These are phyloP conservation scores for Globisporangium apiculatum DNA, from an alignment of 352 stramenopile genomes.

Conservation along the genomic window DNA sequence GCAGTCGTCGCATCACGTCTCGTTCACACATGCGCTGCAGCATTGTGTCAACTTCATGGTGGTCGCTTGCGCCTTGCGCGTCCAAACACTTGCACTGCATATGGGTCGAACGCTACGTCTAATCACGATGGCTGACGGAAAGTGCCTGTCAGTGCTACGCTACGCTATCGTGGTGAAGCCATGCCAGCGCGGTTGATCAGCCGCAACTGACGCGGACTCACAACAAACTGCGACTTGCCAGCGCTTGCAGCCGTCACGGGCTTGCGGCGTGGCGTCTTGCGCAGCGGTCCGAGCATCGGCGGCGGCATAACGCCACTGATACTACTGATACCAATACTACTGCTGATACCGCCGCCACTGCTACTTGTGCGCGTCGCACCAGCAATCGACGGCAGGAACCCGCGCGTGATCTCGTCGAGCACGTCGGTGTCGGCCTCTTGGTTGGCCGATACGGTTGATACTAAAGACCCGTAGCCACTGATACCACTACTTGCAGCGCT, in stretches of 20 bases:
- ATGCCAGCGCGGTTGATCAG: constrained; percentile 16
- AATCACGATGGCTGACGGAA: too few relatives aligned
- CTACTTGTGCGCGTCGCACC: background rate
- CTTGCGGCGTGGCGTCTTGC: constrained; percentile 45
- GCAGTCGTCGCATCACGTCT: too few relatives aligned
- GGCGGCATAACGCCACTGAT: background rate
- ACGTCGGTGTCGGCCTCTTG: constrained; percentile 16
- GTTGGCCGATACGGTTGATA: background rate
- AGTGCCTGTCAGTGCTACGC: background rate
- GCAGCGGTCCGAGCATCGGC: constrained; percentile 15
- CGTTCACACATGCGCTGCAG: background rate
- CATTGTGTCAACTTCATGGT: background rate
- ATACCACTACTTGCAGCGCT: constrained; percentile 7
- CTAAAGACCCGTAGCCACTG: background rate
- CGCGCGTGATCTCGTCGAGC: constrained; percentile 31
- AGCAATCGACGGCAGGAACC: constrained; percentile 28
- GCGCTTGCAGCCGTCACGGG: constrained; percentile 34
- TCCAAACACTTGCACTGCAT: too few relatives aligned
- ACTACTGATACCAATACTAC: background rate
- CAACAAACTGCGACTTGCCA: constrained; percentile 25
- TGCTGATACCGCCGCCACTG: background rate
- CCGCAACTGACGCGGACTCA: constrained; percentile 37
- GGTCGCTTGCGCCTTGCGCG: background rate
- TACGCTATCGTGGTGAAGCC: constrained; percentile 2
- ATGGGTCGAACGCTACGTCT: too few relatives aligned